phyloP scores from a whole-genome alignment of 768 basidiomycete genomes.

The Lactarius vividus region DNA sequence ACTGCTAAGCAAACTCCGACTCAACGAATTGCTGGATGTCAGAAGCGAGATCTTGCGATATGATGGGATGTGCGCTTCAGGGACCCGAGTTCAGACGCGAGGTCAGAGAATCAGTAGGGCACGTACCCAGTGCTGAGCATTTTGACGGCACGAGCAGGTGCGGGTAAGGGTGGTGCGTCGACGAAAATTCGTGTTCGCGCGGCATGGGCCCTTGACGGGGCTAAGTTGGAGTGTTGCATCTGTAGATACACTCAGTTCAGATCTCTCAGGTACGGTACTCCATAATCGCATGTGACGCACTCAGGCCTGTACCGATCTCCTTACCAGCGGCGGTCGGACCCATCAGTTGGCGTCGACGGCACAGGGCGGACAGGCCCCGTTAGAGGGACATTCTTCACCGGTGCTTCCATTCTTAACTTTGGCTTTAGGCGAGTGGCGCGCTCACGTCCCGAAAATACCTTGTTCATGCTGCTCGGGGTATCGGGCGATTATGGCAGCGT shows the following conservation, averaged over 20 bases:
- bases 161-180: slow-evolving; percentile 29
- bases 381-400: background rate
- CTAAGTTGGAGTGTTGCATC: slow-evolving; percentile 73
- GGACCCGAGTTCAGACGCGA: background rate
- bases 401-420: slow-evolving; percentile 3
- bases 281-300: slow-evolving; percentile 39
- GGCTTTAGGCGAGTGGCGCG: slow-evolving; percentile 9
- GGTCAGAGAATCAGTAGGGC: slow-evolving; percentile 2
- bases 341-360: slow-evolving; percentile 16
- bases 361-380: slow-evolving; percentile 1
- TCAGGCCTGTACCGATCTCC: slow-evolving; percentile 65
- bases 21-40: slow-evolving; percentile 88
- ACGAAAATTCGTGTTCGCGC: slow-evolving; percentile 59
- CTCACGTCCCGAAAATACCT: slow-evolving; percentile 26
- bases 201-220: slow-evolving; percentile 65
- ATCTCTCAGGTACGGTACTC: background rate
- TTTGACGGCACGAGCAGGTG: slow-evolving; percentile 31
- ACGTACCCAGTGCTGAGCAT: slow-evolving; percentile 68
- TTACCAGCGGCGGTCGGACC: slow-evolving; percentile 44
- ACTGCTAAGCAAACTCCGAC: slow-evolving; percentile 80
- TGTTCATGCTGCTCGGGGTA: slow-evolving; percentile 5
- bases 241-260: slow-evolving; percentile 21
- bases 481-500: slow-evolving; percentile 21
- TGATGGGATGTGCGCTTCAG: slow-evolving; percentile 67
- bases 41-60: slow-evolving; percentile 76